These are phyloP conservation scores for Trichoderma semiorbis DNA, from an alignment of 2,329 filamentous ascomycete species.

Conservation along the genomic window DNA sequence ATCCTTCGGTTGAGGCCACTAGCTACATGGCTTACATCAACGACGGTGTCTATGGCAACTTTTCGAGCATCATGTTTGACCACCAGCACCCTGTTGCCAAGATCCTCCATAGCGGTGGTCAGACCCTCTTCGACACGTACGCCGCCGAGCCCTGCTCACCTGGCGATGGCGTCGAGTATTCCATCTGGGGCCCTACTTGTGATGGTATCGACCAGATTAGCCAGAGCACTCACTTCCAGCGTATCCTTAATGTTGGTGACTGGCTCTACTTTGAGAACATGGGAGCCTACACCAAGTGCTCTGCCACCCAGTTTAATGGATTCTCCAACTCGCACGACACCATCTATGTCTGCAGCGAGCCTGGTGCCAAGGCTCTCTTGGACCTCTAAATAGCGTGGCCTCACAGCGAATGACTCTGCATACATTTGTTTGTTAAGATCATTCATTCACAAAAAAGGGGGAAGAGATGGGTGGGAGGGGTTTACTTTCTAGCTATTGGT, in stretches of 20 bases:
- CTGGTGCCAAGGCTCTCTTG: conserved; percentile 74
- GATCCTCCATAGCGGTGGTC: conserved; percentile 63
- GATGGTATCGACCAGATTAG: conserved; percentile 96
- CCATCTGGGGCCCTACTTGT: conserved; percentile 96
- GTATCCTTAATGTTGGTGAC: conserved; percentile 83
- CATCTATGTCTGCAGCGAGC: conserved; percentile 92
- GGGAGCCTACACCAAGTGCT: conserved; percentile 98
- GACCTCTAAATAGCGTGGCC: conserved; percentile 2
- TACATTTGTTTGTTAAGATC: background rate
- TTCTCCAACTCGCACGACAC: conserved; percentile 91
- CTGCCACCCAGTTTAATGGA: conserved; percentile 95
- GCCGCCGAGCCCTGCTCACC: conserved; percentile 45
- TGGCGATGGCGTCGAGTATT: conserved; percentile 70
- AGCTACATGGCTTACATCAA: conserved; percentile 98
- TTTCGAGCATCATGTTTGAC: conserved; percentile 98
- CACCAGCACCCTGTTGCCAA: conserved; percentile 88
- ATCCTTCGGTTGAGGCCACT: conserved; percentile 60
- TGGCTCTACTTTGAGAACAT: conserved; percentile 99
- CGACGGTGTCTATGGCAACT: conserved; percentile 96
- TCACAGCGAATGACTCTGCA: background rate
- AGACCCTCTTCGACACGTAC: conserved; percentile 56
- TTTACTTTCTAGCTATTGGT: conserved; percentile 14
- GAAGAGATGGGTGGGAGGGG: background rate
- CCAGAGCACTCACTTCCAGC: conserved; percentile 71
- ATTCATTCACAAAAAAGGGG: background rate